Conservation (phyloP, 2,329 filamentous ascomycete genomes). For the Aspergillus fijiensis region DNA sequence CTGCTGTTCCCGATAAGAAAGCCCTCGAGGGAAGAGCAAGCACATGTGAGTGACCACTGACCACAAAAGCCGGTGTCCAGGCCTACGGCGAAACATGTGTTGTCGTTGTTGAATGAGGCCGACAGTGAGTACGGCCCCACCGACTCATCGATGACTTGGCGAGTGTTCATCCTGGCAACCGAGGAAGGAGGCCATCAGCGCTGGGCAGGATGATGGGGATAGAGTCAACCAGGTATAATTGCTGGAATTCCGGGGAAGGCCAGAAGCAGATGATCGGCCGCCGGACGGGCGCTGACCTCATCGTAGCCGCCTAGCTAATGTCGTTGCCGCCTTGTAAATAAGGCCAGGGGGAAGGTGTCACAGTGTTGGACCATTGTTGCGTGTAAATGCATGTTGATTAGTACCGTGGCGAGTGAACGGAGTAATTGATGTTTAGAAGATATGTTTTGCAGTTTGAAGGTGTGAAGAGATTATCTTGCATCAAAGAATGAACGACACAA, state of each 20-base stretch:
- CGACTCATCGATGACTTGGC: constrained; percentile 78
- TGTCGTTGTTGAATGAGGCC: constrained; percentile 80
- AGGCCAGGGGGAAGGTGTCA: no score
- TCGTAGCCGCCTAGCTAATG: not conserved
- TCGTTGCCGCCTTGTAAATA: no score
- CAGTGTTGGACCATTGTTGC: no score
- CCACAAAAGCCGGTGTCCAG: constrained; percentile 82
- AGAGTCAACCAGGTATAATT: not conserved
- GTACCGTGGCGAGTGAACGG: no score
- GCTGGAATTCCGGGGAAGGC: not conserved
- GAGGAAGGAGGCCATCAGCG: constrained; percentile 9
- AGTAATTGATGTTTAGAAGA: no score
- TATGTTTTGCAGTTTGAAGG: no score
- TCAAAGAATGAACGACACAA: no score
- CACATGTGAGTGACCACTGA: constrained; percentile 46
- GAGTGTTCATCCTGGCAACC: constrained; percentile 72
- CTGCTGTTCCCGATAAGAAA: constrained; percentile 4
- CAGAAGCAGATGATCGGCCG: constrained; percentile 7
- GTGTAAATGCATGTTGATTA: no score
- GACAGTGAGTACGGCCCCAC: constrained; percentile 74
- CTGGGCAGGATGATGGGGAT: not conserved
- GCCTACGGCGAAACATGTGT: constrained; percentile 82
- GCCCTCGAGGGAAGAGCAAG: constrained; percentile 1
- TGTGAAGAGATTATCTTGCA: no score
- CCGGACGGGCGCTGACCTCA: constrained; percentile 12